Evolutionary conservation across 345 rosid genomes (phyloP).

Genomic region (Linum tenue): DNA sequence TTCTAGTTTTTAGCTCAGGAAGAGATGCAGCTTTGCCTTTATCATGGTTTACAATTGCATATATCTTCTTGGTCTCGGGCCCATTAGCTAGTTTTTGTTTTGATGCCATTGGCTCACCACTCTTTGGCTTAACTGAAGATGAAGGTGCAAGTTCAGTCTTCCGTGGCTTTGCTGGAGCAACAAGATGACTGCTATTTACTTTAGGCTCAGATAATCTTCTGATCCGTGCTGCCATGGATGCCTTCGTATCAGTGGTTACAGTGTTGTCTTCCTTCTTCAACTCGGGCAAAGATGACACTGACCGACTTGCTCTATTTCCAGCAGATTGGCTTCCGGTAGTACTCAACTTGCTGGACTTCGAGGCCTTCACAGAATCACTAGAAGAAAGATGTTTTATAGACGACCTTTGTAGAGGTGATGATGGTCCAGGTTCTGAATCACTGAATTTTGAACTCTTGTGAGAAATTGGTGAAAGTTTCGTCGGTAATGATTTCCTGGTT

Average conservation of each 20-base stretch:
- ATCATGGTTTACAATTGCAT: conserved; percentile 75
- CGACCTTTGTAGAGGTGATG: conserved; percentile 59
- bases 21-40: conserved; percentile 68
- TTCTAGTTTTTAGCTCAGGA: conserved; percentile 61
- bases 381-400: conserved; percentile 46
- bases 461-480: conserved; percentile 57
- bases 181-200: conserved; percentile 28
- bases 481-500: conserved; percentile 42
- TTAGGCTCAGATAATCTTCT: conserved; percentile 85
- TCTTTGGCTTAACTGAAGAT: conserved; percentile 43
- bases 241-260: conserved; percentile 43
- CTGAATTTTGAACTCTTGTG: conserved; percentile 68
- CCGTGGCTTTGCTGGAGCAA: conserved; percentile 41
- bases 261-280: conserved; percentile 40
- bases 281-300: conserved; percentile 55
- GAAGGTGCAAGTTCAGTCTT: conserved; percentile 27
- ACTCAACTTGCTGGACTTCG: conserved; percentile 46
- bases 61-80: conserved; percentile 60
- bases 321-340: conserved; percentile 34
- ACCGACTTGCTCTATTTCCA: conserved; percentile 44
- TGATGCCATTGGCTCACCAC: conserved; percentile 25
- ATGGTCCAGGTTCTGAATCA: conserved; percentile 65
- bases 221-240: conserved; percentile 43
- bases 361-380: conserved; percentile 34
- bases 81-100: conserved; percentile 37